Percentiles rank a stretch among this genome's conserved stretches.
Conservation (phyloP, 2,329 filamentous ascomycete genomes). For the Lachnellula suecica region DNA sequence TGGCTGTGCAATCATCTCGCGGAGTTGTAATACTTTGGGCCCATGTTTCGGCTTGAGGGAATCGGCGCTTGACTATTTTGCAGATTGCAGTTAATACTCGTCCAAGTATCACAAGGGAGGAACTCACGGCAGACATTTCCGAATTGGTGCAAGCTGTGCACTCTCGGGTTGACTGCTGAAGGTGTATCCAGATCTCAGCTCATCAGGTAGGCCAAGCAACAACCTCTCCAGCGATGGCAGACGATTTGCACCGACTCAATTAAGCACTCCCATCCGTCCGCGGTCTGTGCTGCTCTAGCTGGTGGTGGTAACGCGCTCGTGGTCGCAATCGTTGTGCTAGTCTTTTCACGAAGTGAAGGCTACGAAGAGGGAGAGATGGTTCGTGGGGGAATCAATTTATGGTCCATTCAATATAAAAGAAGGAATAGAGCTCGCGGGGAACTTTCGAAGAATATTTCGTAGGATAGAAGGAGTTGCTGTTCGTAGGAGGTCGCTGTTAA, state of each 20-base stretch:
- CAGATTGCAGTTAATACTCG: constrained; percentile 7
- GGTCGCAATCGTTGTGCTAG: constrained; percentile 12
- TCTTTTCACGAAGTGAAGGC: constrained; percentile 1
- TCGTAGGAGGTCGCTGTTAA: not conserved
- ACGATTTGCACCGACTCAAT: constrained; percentile 14
- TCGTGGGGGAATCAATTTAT: constrained; percentile 23
- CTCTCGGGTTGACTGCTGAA: constrained; percentile 19
- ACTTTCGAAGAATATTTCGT: not conserved
- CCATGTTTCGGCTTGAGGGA: constrained; percentile 32
- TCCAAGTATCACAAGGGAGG: not conserved
- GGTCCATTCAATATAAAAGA: constrained; percentile 24
- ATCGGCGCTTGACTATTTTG: constrained; percentile 23
- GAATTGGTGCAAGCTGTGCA: constrained; percentile 11
- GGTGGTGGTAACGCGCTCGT: not conserved
- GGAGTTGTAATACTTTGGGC: constrained; percentile 31
- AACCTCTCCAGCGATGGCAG: constrained; percentile 16
- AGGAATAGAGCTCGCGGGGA: not conserved
- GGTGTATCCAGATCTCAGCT: constrained; percentile 16
- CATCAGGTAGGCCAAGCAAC: constrained; percentile 12
- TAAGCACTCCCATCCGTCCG: constrained; percentile 17
- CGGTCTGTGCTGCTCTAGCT: not conserved
- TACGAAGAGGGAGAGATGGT: not conserved
- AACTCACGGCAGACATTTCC: constrained; percentile 33
- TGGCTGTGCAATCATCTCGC: constrained; percentile 69
- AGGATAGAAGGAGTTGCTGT: not conserved